phyloP scores from a whole-genome alignment of 1,139 yeast species.

The Candida sp. region DNA sequence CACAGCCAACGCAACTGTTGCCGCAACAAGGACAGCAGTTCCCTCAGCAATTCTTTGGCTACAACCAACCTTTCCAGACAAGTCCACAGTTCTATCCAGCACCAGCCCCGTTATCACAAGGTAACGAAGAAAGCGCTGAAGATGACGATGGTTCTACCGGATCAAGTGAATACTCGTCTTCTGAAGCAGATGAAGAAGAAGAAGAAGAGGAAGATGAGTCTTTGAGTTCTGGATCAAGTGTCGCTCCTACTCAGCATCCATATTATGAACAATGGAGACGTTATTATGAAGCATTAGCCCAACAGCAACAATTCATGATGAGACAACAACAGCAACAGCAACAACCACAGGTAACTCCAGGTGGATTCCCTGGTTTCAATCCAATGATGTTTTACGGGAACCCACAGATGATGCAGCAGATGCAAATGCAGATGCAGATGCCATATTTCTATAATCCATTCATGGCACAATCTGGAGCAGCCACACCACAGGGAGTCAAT shows the following conservation, averaged over 20 bases:
- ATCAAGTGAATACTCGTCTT: background rate
- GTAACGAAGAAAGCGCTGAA: conserved; percentile 5
- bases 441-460: conserved; percentile 11
- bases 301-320: conserved; percentile 23
- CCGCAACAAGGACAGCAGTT: background rate
- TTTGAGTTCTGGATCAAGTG: conserved; percentile 12
- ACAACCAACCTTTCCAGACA: conserved; percentile 1
- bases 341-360: conserved; percentile 8
- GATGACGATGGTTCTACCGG: background rate
- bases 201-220: conserved; percentile 19
- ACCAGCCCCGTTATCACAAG: background rate
- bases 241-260: conserved; percentile 20
- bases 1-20: background rate
- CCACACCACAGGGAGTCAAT: background rate
- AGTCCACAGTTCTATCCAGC: background rate
- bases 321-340: conserved; percentile 12
- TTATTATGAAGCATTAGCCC: conserved; percentile 29
- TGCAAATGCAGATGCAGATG: conserved; percentile 9
- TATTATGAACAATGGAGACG: conserved; percentile 34
- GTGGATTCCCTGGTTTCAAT: conserved; percentile 7
- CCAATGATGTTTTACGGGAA: conserved; percentile 14
- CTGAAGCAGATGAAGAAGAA: conserved; percentile 9
- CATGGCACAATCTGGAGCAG: conserved; percentile 5
- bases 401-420: conserved; percentile 11
- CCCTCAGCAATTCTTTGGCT: background rate